phyloP scores from a whole-genome alignment of 2,329 filamentous ascomycete genomes.

The Conoideocrella luteorostrata region DNA sequence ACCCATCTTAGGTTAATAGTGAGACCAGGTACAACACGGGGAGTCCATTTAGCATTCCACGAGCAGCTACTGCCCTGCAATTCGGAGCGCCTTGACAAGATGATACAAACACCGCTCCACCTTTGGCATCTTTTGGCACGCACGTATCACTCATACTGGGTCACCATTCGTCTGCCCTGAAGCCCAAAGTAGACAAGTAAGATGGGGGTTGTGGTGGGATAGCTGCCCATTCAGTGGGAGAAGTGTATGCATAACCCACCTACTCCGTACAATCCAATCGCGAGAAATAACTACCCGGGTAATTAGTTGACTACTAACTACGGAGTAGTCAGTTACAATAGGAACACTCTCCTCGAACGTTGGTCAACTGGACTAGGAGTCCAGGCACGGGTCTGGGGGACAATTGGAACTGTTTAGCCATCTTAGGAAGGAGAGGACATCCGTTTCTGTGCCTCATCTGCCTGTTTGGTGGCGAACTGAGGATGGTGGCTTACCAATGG shows the following conservation, averaged over 20 bases:
- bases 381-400: too few species aligned
- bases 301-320: too few species aligned
- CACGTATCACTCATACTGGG: background rate
- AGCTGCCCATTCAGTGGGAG: background rate
- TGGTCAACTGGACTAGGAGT: background rate
- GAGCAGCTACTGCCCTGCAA: background rate
- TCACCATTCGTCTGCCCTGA: background rate
- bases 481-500: too few species aligned
- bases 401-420: background rate
- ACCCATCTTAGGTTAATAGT: background rate
- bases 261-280: too few species aligned
- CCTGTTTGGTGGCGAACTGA: too few species aligned
- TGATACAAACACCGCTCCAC: background rate
- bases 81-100: background rate
- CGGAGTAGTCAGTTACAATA: too few species aligned
- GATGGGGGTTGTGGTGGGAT: background rate
- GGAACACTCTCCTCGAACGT: too few species aligned
- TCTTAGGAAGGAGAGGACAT: constrained; percentile 1
- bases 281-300: too few species aligned
- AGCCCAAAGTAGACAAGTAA: background rate
- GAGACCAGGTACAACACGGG: background rate
- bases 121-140: background rate
- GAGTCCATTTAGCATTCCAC: background rate
- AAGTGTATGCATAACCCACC: background rate
- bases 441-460: background rate